phyloP scores from a whole-genome alignment of 495 filamentous ascomycete genomes.

The Aspergillus diversus region DNA sequence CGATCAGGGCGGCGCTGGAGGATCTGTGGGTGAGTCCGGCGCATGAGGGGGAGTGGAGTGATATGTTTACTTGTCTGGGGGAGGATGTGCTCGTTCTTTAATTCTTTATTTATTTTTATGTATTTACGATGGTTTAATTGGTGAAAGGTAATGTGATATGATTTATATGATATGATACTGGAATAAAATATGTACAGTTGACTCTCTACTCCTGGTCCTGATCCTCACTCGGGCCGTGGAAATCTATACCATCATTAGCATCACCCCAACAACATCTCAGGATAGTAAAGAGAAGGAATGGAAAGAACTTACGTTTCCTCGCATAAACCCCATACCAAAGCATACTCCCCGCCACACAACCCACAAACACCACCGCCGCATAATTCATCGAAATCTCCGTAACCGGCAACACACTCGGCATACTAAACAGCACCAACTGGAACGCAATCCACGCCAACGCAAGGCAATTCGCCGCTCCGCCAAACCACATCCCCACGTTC shows the following conservation, averaged over 20 bases:
- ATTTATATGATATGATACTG: too few relatives aligned
- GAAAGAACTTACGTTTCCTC: conserved; percentile 38
- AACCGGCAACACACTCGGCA: conserved; percentile 55
- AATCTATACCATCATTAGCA: background rate
- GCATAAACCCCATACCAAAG: conserved; percentile 53
- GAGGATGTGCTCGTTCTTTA: conserved; percentile 26
- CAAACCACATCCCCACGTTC: conserved; percentile 56
- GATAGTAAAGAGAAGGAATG: too few relatives aligned
- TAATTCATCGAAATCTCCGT: conserved; percentile 60
- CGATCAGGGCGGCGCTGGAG: conserved; percentile 22
- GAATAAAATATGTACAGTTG: too few relatives aligned
- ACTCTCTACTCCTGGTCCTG: background rate
- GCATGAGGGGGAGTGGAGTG: conserved; percentile 22
- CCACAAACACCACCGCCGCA: conserved; percentile 64
- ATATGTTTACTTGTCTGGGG: conserved; percentile 24
- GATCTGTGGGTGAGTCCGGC: conserved; percentile 15
- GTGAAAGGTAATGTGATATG: too few relatives aligned
- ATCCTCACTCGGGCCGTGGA: background rate
- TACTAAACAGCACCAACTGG: conserved; percentile 61
- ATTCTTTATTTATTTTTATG: background rate
- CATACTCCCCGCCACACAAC: conserved; percentile 46
- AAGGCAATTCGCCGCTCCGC: conserved; percentile 58
- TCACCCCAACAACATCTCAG: too few relatives aligned
- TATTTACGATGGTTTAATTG: background rate
- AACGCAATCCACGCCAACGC: conserved; percentile 62